Evolutionary conservation across 2,329 filamentous ascomycete genomes (phyloP), one percentile per base, ranked within the genome.

Genomic region (Fusarium sp.): DNA sequence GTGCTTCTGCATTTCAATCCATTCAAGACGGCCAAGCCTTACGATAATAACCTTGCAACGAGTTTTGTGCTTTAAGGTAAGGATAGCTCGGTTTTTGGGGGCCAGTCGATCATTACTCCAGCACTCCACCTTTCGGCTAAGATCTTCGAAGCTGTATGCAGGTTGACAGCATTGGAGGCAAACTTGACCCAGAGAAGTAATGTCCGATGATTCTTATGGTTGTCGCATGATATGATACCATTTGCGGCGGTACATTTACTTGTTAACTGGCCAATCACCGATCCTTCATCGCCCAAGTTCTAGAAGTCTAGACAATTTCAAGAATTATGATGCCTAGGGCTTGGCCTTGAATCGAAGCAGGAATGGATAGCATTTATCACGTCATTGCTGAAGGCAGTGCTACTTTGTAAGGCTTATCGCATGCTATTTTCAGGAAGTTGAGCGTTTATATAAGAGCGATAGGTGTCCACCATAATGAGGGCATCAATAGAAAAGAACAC

Each of bases 241-340:
- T 30, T 11, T 35, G 18, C 12, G 12, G 20, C 6, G 23, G 23
- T 23, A 8, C 30, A 23, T 23, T 23, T n/a, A n/a, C 30, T 50
- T 33, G 23, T 23, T 2, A 14, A 32, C 18, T 20, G 23, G 11
- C 58, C 17, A 44, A 42, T n/a, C 14, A 18, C 32, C 23, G 42
- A 27, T 37, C 20, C 20, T 40, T 55, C 12, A 20, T 50, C 15
- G 20, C 46, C n/a, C 23, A 11, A 12, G 20, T 9, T 20, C 20
- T 23, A 26, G 32, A 23, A 35, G 30, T 18, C 60, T 53, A 37
- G 46, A 59, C 37, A 23, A 13, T 35, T 52, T 46, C 45, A 58
- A 46, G 38, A 59, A 59, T 50, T 57, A 6, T 26, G 59, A 30
- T 66, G 60, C 63, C 63, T 53, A 30, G 15, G 37, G 52, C 52